These are phyloP conservation scores for Sugiyamaella pinicola DNA, from an alignment of 1,139 yeast species.

Conservation along the genomic window DNA sequence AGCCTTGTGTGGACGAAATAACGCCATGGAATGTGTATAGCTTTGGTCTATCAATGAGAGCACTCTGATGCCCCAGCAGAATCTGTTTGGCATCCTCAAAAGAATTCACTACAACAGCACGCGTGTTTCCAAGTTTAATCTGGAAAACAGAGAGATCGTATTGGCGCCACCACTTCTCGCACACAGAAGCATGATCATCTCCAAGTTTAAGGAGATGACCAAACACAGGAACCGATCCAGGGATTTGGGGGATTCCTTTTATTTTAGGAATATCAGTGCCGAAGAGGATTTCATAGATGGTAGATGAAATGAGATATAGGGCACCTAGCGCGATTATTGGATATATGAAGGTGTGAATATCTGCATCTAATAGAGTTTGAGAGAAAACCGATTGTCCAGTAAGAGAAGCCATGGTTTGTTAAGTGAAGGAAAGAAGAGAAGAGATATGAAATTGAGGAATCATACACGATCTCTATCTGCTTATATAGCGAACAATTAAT, in stretches of 20 bases:
- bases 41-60: constrained; percentile 62
- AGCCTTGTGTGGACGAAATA: constrained; percentile 60
- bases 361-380: neutral
- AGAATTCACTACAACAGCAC: constrained; percentile 61
- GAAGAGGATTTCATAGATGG: constrained; percentile 26
- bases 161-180: constrained; percentile 34
- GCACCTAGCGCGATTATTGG: constrained; percentile 6
- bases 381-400: neutral
- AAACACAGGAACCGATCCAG: constrained; percentile 37
- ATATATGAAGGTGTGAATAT: neutral
- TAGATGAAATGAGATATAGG: constrained; percentile 6
- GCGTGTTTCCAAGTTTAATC: constrained; percentile 54
- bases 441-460: too few species aligned
- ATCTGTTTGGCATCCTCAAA: constrained; percentile 52
- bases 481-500: neutral
- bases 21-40: constrained; percentile 63
- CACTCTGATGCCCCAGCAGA: constrained; percentile 53
- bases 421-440: neutral
- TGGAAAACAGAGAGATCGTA: constrained; percentile 49
- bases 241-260: constrained; percentile 49
- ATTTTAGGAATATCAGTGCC: constrained; percentile 39
- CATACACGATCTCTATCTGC: neutral
- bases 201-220: constrained; percentile 33
- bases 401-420: neutral
- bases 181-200: constrained; percentile 33